These are phyloP conservation scores for Podaxis mareebaensis DNA, from an alignment of 768 basidiomycete species.

Conservation along the genomic window DNA sequence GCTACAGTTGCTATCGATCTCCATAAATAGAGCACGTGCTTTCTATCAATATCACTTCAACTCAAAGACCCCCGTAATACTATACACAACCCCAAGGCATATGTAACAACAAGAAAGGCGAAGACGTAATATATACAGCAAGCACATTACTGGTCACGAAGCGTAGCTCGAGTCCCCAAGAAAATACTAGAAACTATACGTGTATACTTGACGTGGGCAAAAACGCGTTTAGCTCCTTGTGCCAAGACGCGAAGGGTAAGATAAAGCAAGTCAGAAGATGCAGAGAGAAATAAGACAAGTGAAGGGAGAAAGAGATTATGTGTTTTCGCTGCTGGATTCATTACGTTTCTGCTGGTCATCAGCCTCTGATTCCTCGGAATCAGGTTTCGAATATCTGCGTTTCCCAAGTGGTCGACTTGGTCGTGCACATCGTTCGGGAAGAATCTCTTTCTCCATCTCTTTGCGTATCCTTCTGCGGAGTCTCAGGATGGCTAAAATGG, in stretches of 20 bases:
- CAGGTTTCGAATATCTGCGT: constrained; percentile 30
- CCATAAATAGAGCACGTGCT: constrained; percentile 17
- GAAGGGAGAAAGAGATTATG: background rate
- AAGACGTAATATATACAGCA: constrained; percentile 12
- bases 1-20: constrained; percentile 18
- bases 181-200: constrained; percentile 10
- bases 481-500: constrained; percentile 31
- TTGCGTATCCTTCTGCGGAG: constrained; percentile 41
- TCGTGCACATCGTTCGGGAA: constrained; percentile 29
- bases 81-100: constrained; percentile 2
- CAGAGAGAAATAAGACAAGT: background rate
- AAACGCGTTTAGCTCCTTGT: constrained; percentile 3
- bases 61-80: background rate
- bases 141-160: background rate
- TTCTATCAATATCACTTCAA: constrained; percentile 4
- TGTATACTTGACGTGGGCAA: constrained; percentile 18
- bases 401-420: constrained; percentile 33
- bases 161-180: constrained; percentile 11
- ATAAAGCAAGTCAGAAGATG: background rate
- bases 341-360: constrained; percentile 28
- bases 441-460: constrained; percentile 20
- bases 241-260: background rate
- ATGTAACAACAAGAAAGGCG: constrained; percentile 10
- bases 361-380: constrained; percentile 25
- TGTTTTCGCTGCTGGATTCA: constrained; percentile 12